Base-by-base conservation (phyloP, 306 rosid species). In the Biancaea sappan region DNA sequence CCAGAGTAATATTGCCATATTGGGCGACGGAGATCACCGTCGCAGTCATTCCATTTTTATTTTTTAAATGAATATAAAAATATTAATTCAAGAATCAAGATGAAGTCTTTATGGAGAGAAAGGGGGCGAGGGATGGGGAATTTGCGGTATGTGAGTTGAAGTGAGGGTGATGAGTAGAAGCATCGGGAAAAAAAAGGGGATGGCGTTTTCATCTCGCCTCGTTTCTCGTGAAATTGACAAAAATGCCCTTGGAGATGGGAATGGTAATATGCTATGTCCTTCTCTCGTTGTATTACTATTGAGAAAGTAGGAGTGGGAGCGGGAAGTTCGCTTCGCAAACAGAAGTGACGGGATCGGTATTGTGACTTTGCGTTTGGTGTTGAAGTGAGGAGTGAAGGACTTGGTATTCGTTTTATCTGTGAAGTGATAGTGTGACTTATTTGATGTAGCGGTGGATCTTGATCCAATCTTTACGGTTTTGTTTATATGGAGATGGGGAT, bases 131-230 rank as follows among this genome's bases (percentile, higher is more conserved):
- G 40, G 40, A 16, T 15, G 14, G 34, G 6, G 19, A 0, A 60
- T 11, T 63, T 50, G 72, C 41, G 66, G 9, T 60, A 34, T 66
- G 62, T 53, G 63, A 32, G n/a, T 57, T 60, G 79, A 73, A 56
- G 83, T 71, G 86, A 78, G 47, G 47, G 32, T 15, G 60, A 76
- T 69, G 77, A 80, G 40, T 2, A 40, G 29, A 40, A 48, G 37
- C 37, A 14, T 26, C 18, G 35, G 4, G 62, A 26, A 26, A 64
- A 28, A 51, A 54, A 48, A 56, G 64, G 44, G 50, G 5, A 63
- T 79, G 80, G 59, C 85, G 88, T 82, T 86, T 80, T 76, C 86
- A 57, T 63, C 57, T 78, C 56, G 81, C 87, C 79, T 70, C 77
- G 79, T 71, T 70, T 51, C 44, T 71, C 74, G 78, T 75, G 73